Percentiles rank a stretch among this genome's conserved stretches.
These are phyloP conservation scores for Saturnispora sanitii DNA, from an alignment of 805 yeast genomes.

Conservation along the genomic window DNA sequence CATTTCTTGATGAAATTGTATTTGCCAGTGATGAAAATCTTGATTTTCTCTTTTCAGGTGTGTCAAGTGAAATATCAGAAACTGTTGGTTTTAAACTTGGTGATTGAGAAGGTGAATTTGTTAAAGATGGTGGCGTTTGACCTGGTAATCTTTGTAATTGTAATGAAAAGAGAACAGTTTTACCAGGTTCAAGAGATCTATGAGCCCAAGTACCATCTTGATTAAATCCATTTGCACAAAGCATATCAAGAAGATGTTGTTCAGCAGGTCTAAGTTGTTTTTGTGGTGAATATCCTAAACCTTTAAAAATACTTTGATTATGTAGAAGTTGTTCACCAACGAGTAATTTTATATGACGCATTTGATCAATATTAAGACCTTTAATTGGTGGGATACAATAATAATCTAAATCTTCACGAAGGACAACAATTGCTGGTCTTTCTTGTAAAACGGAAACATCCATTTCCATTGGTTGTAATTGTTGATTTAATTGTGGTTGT, in stretches of 20 bases:
- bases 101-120: conserved; percentile 18
- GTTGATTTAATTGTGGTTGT: conserved; percentile 21
- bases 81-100: conserved; percentile 27
- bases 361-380: conserved; percentile 46
- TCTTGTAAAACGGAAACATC: conserved; percentile 60
- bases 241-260: conserved; percentile 88
- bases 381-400: conserved; percentile 74
- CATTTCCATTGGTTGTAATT: no score
- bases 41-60: conserved; percentile 25
- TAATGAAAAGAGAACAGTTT: conserved; percentile 78
- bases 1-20: conserved; percentile 39
- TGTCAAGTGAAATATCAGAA: conserved; percentile 13
- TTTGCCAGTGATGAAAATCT: conserved; percentile 52
- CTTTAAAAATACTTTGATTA: conserved; percentile 61
- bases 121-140: no score
- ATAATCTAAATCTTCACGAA: conserved; percentile 89
- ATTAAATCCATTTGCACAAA: conserved; percentile 78
- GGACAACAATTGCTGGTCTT: conserved; percentile 84
- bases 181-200: conserved; percentile 77
- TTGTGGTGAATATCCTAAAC: conserved; percentile 53
- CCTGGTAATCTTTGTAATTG: no score
- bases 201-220: conserved; percentile 73
- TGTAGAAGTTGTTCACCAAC: conserved; percentile 59
- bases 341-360: conserved; percentile 57
- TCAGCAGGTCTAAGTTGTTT: conserved; percentile 78